Base-by-base conservation (phyloP, 2,329 filamentous ascomycete genomes). In the Alternaria metachromatica region DNA sequence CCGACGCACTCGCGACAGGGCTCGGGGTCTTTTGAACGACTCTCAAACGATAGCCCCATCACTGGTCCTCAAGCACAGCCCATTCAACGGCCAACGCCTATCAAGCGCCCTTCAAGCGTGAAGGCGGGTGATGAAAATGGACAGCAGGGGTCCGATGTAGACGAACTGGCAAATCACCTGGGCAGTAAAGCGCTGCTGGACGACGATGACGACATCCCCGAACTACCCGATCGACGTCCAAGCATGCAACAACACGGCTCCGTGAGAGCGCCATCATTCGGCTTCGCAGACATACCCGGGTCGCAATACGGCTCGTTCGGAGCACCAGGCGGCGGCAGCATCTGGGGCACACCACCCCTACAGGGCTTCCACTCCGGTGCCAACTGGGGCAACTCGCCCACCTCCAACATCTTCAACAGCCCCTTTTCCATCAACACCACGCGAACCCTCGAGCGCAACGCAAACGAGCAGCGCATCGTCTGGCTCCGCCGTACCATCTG, bases 101-200 rank as follows among this genome's bases (percentile, higher is more conserved):
- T 98, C 67, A 93, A 95, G 66, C 88, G 94, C 33, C 95, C 96
- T 1, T 90, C 90, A 15, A 97, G 94, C 77, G 88, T 86, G 10
- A 85, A 85, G 65, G 86, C 87, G 28, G 83, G 83, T 58, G 85
- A 85, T 45, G 81, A 83, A 20, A 75, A 78, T 62, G 78, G 76
- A 45, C 76, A 67, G 50, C 74, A 58, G 5, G 72, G 64, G 3
- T 84, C 85, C 25, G 89, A 90, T 60, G 83, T 93, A 20, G 93
- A 95, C 59, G 88, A 92, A 53, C 82, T 92, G 58, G 91, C 89
- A 66, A 88, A 90, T 64, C 94, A 96, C 72, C 85, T 99, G 25
- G 96, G 96, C 12, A 98, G 95, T 80, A 94, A 93, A 72, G 96
- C 94, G 12, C 84, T 99, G 12, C 84, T 98, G 45, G 89, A 90